These are phyloP conservation scores for Colletotrichum ledebouriae DNA, from an alignment of 2,329 filamentous ascomycete species.

Conservation along the genomic window DNA sequence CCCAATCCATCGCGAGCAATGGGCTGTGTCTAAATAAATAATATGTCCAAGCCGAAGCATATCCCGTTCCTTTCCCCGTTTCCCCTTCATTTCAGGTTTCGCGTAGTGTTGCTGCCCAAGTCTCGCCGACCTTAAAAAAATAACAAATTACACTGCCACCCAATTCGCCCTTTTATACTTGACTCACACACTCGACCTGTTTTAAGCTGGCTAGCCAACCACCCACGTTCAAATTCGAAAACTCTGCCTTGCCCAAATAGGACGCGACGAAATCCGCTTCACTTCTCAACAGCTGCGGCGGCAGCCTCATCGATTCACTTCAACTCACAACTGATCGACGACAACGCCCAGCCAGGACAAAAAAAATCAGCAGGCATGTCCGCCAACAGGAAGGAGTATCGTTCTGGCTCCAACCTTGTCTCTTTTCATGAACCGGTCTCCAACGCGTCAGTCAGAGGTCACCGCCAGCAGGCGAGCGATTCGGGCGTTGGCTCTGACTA, in stretches of 20 bases:
- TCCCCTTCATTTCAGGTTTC: conserved; percentile 29
- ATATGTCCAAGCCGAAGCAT: conserved; percentile 31
- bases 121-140: conserved; percentile 23
- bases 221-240: conserved; percentile 35
- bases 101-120: conserved; percentile 28
- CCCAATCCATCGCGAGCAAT: conserved; percentile 34
- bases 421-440: conserved; percentile 30
- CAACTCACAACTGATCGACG: conserved; percentile 27
- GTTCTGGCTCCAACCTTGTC: conserved; percentile 23
- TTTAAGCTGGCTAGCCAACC: conserved; percentile 35
- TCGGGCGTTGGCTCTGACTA: conserved; percentile 45
- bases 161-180: conserved; percentile 41
- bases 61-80: conserved; percentile 21
- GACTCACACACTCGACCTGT: conserved; percentile 39
- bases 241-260: conserved; percentile 16
- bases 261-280: conserved; percentile 12
- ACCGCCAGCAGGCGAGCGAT: conserved; percentile 44
- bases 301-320: conserved; percentile 14
- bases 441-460: conserved; percentile 36
- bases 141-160: conserved; percentile 37
- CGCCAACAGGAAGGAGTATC: conserved; percentile 38
- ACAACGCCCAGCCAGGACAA: conserved; percentile 5
- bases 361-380: conserved; percentile 37
- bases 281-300: conserved; percentile 3
- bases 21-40: conserved; percentile 41